Evolutionary conservation across 495 filamentous ascomycete species (phyloP), one percentile per base, ranked within the genome.

Genomic region (Talaromyces stipitatus): DNA sequence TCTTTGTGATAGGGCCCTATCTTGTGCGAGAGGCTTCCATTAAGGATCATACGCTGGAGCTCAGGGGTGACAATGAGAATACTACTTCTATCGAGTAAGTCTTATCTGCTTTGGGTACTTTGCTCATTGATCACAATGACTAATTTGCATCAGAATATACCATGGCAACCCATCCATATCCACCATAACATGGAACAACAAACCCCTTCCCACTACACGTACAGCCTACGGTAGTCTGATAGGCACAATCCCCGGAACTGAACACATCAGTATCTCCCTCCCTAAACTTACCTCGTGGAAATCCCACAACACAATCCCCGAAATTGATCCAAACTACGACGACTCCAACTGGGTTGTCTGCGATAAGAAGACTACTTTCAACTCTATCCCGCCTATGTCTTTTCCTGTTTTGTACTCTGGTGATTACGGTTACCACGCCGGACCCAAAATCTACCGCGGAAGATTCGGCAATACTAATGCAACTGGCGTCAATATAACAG

Each of bases 401-500:
- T 77, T 89, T 3, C 70, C 71, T 0, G 63, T 69, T 0, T 68
- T 74, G 2, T 89, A 85, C 61, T 74, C 77, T 0, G 79, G 76
- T 29, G 88, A 91, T 64, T 90, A 92, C 60, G 85, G 87, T n/a
- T 91, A 81, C 64, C 76, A 88, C 55, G 74, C 79, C 0, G 88
- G 87, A 9, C 76, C 74, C 5, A 72, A 86, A 4, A 59, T 91
- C 29, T 91, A 82, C 67, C 78, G 88, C 2, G 88, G 86, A n/a
- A 77, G 81, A 55, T 92, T 92, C 66, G 54, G 67, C 27, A 65
- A 62, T 2, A 28, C 36, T 0, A 78, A 67, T 12, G 82, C 86
- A 4, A 83, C 69, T 0, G 82, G 87, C 1, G 66, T 72, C n/a
- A 86, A 90, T 56, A 56, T 66, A 1, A 74, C 65, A 1, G 83